Evolutionary conservation across 2,329 filamentous ascomycete species (phyloP), one percentile per base, ranked within the genome.

Genomic region (Colletotrichum sp.): DNA sequence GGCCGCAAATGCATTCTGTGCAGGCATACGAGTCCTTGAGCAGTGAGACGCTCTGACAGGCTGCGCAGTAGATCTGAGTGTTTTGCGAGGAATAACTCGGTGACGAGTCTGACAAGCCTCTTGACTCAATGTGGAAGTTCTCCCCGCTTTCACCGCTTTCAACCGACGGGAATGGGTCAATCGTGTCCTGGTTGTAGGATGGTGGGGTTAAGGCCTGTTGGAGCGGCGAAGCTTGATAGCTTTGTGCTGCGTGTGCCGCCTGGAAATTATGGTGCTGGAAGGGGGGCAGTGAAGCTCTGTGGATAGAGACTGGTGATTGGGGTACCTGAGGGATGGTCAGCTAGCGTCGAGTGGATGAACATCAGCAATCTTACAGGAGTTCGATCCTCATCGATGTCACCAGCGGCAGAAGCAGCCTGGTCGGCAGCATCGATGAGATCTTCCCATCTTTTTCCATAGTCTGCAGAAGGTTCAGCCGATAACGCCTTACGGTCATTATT

Each of bases 1-100:
- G 90, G 18, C 96, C 96, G 81, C 95, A 98, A 76, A 98, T 98
- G 82, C 97, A 98, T 83, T 98, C 96, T 2, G 96, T 98, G 82
- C 96, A 98, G 27, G 96, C 96, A 80, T 95, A 98, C 38, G 95
- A 97, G 79, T 96, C 94, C 79, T 92, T 93, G 31, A 98, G 86
- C 13, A 93, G 86, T 66, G 93, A 96, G 21, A 95, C 87, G 47
- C 93, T 91, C 76, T 94, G 92, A 81, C 96, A 98, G 62, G 93
- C 94, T 24, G 96, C 94, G 82, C 96, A 98, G 82, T 98, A 98
- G 55, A 98, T 98, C 81, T 98, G 94, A 5, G 96, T 93, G 76
- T 89, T 89, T 67, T 95, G 94, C 9, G 93, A 92, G 21, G 90
- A 91, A 85, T 94, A 94, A 79, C 89, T 93, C 27, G 91, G 91